Percentiles rank a stretch among this genome's conserved stretches.
phyloP scores from a whole-genome alignment of 2,329 filamentous ascomycete genomes.

The Venturia oleaginea region DNA sequence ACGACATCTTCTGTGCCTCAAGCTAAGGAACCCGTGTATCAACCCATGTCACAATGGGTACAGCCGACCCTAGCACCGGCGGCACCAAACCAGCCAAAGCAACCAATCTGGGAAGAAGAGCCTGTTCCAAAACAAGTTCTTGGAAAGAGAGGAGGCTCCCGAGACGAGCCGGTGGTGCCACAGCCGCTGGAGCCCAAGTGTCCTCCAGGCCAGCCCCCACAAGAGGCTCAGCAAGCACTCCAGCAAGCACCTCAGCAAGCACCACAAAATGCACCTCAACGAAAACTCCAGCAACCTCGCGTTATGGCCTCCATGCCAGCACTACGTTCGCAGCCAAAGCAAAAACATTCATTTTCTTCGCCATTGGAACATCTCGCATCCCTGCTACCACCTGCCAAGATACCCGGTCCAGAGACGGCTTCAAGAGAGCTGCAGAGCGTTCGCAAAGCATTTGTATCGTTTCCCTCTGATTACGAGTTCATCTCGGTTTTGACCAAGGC shows the following conservation, averaged over 20 bases:
- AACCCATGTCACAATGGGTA: background rate
- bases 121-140: background rate
- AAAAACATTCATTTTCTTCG: background rate
- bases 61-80: background rate
- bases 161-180: background rate
- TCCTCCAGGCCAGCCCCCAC: background rate
- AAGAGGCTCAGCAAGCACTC: background rate
- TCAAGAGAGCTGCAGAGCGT: slow-evolving; percentile 19
- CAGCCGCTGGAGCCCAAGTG: slow-evolving; percentile 2
- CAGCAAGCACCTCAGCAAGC: background rate
- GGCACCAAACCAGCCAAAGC: background rate
- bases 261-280: background rate
- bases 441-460: slow-evolving; percentile 16
- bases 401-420: slow-evolving; percentile 14
- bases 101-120: background rate
- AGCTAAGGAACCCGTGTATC: slow-evolving; percentile 2
- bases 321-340: background rate
- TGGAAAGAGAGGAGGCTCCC: background rate
- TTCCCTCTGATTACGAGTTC: slow-evolving; percentile 20
- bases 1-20: background rate
- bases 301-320: background rate
- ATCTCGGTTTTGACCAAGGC: slow-evolving; percentile 21
- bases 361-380: slow-evolving; percentile 15
- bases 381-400: slow-evolving; percentile 20
- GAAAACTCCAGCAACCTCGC: background rate